Conservation (phyloP, 2,329 filamentous ascomycete genomes). For the Diatrype stigma region DNA sequence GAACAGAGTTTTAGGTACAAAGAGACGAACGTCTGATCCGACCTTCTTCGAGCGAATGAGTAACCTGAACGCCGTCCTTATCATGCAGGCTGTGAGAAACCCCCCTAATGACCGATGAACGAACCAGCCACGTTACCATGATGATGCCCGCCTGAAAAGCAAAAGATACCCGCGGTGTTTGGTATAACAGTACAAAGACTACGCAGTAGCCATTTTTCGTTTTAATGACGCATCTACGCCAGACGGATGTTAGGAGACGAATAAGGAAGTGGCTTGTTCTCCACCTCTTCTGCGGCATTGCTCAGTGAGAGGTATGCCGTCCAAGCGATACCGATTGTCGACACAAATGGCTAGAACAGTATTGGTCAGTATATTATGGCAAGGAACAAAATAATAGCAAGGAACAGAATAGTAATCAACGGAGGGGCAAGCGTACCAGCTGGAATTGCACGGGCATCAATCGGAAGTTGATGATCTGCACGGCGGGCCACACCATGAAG, state of each 20-base stretch:
- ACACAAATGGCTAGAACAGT: slow-evolving; percentile 76
- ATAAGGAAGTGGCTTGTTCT: slow-evolving; percentile 23
- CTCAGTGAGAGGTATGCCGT: slow-evolving; percentile 92
- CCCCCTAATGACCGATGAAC: background rate
- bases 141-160: too few species aligned
- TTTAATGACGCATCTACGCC: slow-evolving; percentile 5
- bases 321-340: slow-evolving; percentile 93
- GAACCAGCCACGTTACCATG: background rate
- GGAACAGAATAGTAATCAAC: background rate
- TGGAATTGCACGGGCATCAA: slow-evolving; percentile 94
- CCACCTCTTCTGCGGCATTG: slow-evolving; percentile 75
- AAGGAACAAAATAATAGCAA: background rate
- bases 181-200: background rate
- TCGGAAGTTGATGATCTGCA: slow-evolving; percentile 95
- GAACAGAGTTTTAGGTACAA: background rate
- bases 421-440: slow-evolving; percentile 62
- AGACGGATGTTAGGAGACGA: slow-evolving; percentile 35
- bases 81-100: background rate
- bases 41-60: background rate
- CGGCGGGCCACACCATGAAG: slow-evolving; percentile 89
- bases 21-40: background rate
- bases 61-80: background rate
- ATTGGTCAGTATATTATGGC: slow-evolving; percentile 4
- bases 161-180: background rate
- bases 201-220: background rate